Percentiles rank a stretch among this genome's conserved stretches.
phyloP scores from a whole-genome alignment of 2,329 filamentous ascomycete genomes.

The Periconia sp. region DNA sequence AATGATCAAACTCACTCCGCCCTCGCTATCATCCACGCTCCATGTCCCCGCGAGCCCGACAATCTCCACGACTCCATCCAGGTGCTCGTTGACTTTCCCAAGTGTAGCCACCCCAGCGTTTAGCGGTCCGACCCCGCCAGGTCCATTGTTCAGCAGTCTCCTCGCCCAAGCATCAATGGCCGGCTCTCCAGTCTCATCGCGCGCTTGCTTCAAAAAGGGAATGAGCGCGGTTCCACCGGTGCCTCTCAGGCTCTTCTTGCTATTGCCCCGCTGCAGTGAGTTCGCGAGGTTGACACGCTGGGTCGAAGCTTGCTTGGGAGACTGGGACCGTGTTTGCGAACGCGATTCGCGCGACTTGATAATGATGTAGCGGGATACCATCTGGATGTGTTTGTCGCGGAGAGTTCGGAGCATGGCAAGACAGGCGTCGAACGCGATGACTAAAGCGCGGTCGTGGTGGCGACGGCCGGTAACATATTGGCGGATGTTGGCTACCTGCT shows the following conservation, averaged over 20 bases:
- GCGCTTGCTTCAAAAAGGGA: constrained; percentile 92
- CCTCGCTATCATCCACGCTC: constrained; percentile 82
- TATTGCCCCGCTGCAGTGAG: constrained; percentile 37
- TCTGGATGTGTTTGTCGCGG: constrained; percentile 92
- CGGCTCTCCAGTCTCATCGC: constrained; percentile 93
- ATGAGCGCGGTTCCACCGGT: constrained; percentile 94
- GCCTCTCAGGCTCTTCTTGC: constrained; percentile 72
- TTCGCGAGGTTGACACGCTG: constrained; percentile 61
- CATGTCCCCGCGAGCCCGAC: constrained; percentile 81
- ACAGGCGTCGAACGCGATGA: constrained; percentile 86
- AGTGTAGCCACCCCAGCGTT: constrained; percentile 45
- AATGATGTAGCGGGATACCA: constrained; percentile 95
- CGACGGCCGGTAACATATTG: constrained; percentile 70
- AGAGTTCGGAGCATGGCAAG: constrained; percentile 76
- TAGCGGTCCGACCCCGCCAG: constrained; percentile 29
- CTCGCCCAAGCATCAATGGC: constrained; percentile 71
- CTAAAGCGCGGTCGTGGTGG: constrained; percentile 64
- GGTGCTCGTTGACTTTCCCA: constrained; percentile 56
- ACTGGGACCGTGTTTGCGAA: constrained; percentile 62
- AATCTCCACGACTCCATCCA: constrained; percentile 58
- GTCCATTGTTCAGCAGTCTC: constrained; percentile 58
- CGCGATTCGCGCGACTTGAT: constrained; percentile 78
- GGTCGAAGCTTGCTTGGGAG: constrained; percentile 52
- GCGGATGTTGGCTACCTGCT: constrained; percentile 81
- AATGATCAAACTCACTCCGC: constrained; percentile 51